phyloP scores from a whole-genome alignment of 2,329 filamentous ascomycete genomes.

The Pleomassaria siparia region DNA sequence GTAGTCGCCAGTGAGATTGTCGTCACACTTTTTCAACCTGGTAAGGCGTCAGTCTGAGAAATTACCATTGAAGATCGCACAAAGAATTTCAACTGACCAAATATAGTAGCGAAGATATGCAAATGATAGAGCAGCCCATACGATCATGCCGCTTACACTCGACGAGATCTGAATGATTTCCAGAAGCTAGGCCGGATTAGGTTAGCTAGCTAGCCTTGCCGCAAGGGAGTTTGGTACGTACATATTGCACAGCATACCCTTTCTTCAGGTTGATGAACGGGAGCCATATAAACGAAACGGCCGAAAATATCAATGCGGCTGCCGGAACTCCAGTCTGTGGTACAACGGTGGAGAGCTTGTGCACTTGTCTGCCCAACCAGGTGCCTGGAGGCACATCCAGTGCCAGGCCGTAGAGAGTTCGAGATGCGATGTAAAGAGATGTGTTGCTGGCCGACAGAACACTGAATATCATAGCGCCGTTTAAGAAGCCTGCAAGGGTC shows the following conservation, averaged over 20 bases:
- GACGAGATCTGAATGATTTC: background rate
- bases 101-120: background rate
- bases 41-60: background rate
- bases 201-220: background rate
- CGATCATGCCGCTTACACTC: background rate
- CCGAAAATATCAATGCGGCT: background rate
- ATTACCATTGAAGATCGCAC: background rate
- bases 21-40: background rate
- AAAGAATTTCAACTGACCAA: background rate
- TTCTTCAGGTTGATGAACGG: background rate
- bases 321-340: background rate
- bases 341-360: background rate
- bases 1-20: background rate
- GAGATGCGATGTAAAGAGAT: background rate
- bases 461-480: background rate
- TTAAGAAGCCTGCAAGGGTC: background rate
- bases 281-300: background rate
- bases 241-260: background rate
- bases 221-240: background rate
- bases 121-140: background rate
- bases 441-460: background rate
- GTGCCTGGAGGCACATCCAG: background rate
- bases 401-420: background rate
- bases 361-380: background rate
- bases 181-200: background rate